Evolutionary conservation across 768 basidiomycete genomes (phyloP), one percentile per base, ranked within the genome.

Genomic region (Chalciporus piperatus): DNA sequence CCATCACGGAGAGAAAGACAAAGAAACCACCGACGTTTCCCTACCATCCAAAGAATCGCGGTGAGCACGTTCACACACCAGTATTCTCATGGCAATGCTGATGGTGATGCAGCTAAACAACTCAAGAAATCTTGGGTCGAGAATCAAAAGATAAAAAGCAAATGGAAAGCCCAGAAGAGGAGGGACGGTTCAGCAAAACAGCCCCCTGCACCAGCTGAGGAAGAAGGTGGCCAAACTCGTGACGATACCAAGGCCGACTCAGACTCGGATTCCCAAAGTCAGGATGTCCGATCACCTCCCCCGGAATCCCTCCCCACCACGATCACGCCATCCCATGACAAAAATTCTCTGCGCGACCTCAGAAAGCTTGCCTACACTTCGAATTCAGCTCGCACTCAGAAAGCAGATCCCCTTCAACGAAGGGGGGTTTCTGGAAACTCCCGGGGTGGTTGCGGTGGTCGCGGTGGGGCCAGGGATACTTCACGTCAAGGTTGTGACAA

Each of bases 51-150:
- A 65, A 65, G 25, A 73, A 75, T 47, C 76, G 83, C 72, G 89
- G 89, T 87, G 59, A 46, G 71, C 56, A 3, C 35, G n/a, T 32
- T 41, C 23, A n/a, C 20, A 20, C 32, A 23, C 52, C 42, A 39
- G 27, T 37, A 35, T 38, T 16, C 38, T 23, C 40, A 19, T 5
- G 14, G 48, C 22, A 33, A 28, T 22, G 41, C 50, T 52, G 55
- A 62, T 32, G 37, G 6, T 19, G 51, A 40, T 47, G 22, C 55
- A 92, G 92, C 93, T 17, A 88, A 81, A 67, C 85, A 83, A 59
- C 74, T 95, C 51, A 95, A 92, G 70, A 78, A 81, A 64, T 77
- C 81, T 51, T 94, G 93, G 83, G 78, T 95, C 10, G 77, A 87
- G 50, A 83, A 78, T 54, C 78, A 78, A 52, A 92, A 91, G 71